A percentile compares a stretch with the other conserved stretches of the same genome.
Evolutionary conservation across 441 rosid genomes (phyloP).

Genomic region (Syzygium malaccense): DNA sequence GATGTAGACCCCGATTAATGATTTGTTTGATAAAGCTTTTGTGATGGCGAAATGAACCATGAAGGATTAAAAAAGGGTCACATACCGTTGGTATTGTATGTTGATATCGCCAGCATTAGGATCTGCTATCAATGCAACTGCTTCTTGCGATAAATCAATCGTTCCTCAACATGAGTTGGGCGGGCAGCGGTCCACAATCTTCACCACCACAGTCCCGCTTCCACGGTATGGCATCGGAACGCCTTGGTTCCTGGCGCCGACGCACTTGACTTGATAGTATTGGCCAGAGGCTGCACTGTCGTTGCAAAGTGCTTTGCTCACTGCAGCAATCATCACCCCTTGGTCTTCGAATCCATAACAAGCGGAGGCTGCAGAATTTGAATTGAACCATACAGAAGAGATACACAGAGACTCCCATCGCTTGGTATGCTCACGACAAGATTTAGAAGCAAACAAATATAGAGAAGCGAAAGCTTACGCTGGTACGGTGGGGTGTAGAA

Average conservation of each 20-base stretch:
- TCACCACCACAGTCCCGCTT: constrained; percentile 17
- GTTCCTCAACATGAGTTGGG: constrained; percentile 15
- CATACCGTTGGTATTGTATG: constrained; percentile 13
- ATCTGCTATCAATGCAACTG: not conserved
- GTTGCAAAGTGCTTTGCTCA: too few species aligned
- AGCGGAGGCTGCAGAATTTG: too few species aligned
- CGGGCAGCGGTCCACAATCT: constrained; percentile 31
- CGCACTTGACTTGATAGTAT: constrained; percentile 19
- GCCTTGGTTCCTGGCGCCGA: constrained; percentile 20
- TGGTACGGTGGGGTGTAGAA: not conserved
- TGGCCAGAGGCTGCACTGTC: too few species aligned
- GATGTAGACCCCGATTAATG: too few species aligned
- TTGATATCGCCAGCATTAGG: not conserved
- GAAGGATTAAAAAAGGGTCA: not conserved
- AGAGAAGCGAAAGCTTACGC: too few species aligned
- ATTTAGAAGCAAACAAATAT: too few species aligned
- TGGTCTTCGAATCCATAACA: too few species aligned
- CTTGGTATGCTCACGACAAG: too few species aligned
- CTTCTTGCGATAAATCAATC: not conserved
- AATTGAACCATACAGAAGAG: too few species aligned
- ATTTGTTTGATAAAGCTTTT: not conserved
- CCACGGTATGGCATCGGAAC: constrained; percentile 23
- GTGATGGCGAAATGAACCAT: not conserved
- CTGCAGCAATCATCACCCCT: too few species aligned
- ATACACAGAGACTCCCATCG: too few species aligned